phyloP scores from a whole-genome alignment of 108 stramenopile genomes.

The Cyclotella baltica region DNA sequence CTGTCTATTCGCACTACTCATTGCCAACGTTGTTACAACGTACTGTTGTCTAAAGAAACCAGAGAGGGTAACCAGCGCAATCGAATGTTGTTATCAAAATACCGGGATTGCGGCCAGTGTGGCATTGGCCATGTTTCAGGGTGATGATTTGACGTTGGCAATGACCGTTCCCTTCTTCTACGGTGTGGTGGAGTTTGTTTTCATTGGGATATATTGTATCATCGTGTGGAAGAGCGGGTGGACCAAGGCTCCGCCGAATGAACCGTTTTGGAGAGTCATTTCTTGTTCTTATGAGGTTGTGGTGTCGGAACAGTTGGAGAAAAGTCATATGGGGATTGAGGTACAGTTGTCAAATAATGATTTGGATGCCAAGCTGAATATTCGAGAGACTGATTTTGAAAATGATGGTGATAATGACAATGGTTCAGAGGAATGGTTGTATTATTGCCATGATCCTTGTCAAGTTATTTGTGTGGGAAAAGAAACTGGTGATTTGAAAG shows the following conservation, averaged over 20 bases:
- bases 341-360: not conserved
- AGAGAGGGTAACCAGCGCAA: conserved; percentile 68
- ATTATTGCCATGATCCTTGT: conserved; percentile 2
- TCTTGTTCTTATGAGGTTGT: conserved; percentile 66
- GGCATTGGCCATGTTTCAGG: conserved; percentile 74
- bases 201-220: conserved; percentile 64
- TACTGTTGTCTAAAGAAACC: conserved; percentile 56
- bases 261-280: conserved; percentile 59
- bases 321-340: conserved; percentile 10
- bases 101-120: conserved; percentile 73
- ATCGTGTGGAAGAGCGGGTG: conserved; percentile 71
- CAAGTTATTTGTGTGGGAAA: not conserved
- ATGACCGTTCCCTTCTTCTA: conserved; percentile 80
- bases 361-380: not conserved
- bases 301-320: conserved; percentile 27
- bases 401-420: not conserved
- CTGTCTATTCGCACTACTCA: conserved; percentile 56
- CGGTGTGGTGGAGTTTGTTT: conserved; percentile 55
- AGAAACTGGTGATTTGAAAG: not conserved
- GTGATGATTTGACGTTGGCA: conserved; percentile 51
- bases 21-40: conserved; percentile 61
- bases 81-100: conserved; percentile 83
- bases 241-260: conserved; percentile 74
- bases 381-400: not conserved
- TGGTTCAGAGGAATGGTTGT: not conserved